phyloP scores from a whole-genome alignment of 208 protist genomes.

The Naegleria lovaniensis region DNA sequence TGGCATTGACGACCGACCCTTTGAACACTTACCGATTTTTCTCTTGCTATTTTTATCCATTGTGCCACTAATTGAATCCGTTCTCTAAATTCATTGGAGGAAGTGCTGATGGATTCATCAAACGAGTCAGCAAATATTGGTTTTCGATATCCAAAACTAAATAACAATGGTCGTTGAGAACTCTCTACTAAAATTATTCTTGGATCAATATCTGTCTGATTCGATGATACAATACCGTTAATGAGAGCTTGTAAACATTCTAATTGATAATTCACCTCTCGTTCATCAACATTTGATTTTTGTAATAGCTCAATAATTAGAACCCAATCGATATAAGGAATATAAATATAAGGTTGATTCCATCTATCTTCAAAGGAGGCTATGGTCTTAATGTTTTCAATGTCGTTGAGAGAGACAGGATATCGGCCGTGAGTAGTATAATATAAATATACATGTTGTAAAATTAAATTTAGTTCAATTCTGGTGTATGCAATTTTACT shows the following conservation, averaged over 20 bases:
- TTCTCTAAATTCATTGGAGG: neutral
- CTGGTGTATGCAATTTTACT: neutral
- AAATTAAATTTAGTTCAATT: constrained; percentile 12
- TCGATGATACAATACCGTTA: neutral
- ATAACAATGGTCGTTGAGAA: neutral
- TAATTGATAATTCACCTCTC: neutral
- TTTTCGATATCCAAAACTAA: neutral
- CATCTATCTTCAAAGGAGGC: neutral
- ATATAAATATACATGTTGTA: neutral
- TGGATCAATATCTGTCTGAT: neutral
- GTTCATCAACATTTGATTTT: neutral
- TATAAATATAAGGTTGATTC: constrained; percentile 3
- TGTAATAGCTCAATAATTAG: neutral
- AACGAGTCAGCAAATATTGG: neutral
- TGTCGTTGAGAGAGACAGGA: neutral
- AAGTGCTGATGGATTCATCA: neutral
- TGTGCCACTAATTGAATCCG: neutral
- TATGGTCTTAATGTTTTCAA: neutral
- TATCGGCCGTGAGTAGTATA: neutral
- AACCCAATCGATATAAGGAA: neutral
- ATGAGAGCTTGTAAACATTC: neutral
- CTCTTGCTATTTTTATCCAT: neutral
- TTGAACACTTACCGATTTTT: neutral
- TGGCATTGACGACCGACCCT: too few species aligned
- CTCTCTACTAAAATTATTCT: neutral